Evolutionary conservation across 139 green algal genomes (phyloP), one percentile per base, ranked within the genome.

Genomic region (Picochlorum sp.): DNA sequence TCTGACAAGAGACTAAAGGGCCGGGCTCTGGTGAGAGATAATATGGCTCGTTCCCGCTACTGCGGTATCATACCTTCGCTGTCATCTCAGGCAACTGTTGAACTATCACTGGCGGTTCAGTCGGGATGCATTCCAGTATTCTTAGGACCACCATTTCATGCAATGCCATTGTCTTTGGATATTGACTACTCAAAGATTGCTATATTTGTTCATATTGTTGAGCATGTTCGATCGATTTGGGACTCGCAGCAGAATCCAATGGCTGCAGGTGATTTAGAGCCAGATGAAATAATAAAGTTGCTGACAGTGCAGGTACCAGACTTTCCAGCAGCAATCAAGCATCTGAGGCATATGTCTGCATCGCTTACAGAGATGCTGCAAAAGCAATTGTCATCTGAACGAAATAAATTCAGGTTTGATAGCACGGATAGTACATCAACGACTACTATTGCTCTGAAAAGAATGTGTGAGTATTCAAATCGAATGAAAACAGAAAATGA

Each of bases 111-210:
- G 22, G 52, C 52, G 14, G 24, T 43, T 26, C 52, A 36, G 10
- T 9, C 33, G 36, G 55, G 55, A n/a, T 61, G 55, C 24, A 61
- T 61, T 24, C 55, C 55, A 33, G 55, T 61, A 3, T 61, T 61
- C 33, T 61, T 61, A 30, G 55, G 55, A 7, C 55, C 55, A n/a
- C 55, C 55, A 26, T 61, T 50, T 33, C 39, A 50, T 25, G 32
- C 55, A n/a, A 22, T 61, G 14, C 55, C 55, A 2, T 50, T 61
- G 28, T 9, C 33, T 33, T 6, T 24, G 5, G 55, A 50, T 13
- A 33, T 61, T 9, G 25, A 53, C 5, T 61, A 61, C 24, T 33
- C 30, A 35, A 36, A 35, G 14, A 50, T 61, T 51, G 31, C 55
- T n/a, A 5, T 61, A 0, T 61, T 61, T 37, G 10, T 61, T 51